phyloP scores from a whole-genome alignment of 805 yeast species.

The Saccharomyces eubayanus region DNA sequence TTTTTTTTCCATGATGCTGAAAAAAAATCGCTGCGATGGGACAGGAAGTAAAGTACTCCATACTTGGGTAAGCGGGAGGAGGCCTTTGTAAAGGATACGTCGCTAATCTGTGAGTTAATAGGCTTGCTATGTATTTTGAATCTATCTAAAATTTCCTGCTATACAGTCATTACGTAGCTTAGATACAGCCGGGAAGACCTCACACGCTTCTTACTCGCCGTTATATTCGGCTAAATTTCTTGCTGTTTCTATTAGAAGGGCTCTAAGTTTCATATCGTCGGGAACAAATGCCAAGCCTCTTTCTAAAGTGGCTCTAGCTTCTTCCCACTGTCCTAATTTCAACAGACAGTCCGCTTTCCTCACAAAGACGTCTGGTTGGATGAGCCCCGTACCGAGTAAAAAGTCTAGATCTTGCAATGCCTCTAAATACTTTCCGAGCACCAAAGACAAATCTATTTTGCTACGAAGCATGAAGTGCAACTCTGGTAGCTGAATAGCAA shows the following conservation, averaged over 20 bases:
- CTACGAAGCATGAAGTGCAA: constrained; percentile 57
- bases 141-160: not conserved
- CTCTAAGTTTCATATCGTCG: constrained; percentile 34
- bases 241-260: constrained; percentile 19
- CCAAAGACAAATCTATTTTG: constrained; percentile 59
- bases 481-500: constrained; percentile 65
- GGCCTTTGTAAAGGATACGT: not conserved
- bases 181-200: not conserved
- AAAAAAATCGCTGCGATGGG: not conserved
- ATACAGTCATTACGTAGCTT: not conserved
- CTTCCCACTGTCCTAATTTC: constrained; percentile 54
- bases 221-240: constrained; percentile 25
- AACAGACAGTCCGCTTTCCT: constrained; percentile 59
- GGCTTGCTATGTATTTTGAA: not conserved
- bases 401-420: constrained; percentile 67
- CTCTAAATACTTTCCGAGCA: constrained; percentile 44
- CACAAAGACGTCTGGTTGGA: constrained; percentile 60
- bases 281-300: constrained; percentile 63
- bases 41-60: not conserved
- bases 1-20: not conserved
- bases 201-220: constrained; percentile 15
- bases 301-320: constrained; percentile 59
- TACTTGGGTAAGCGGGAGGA: not conserved
- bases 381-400: constrained; percentile 49
- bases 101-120: not conserved